Base-by-base conservation (phyloP, 2,329 filamentous ascomycete species). In the Hypoxylon sp. region DNA sequence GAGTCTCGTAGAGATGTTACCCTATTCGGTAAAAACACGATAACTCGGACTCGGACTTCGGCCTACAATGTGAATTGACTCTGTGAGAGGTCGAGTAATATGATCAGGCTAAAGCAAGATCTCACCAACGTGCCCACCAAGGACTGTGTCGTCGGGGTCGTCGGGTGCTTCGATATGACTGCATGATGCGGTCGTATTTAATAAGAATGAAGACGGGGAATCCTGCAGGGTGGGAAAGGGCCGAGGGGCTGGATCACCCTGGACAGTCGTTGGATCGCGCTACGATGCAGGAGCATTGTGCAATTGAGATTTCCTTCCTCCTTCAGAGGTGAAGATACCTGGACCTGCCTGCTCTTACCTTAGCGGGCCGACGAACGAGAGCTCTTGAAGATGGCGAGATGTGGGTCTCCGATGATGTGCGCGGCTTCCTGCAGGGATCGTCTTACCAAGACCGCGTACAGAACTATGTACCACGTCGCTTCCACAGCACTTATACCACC, bases 391-490 rank as follows among this genome's bases (percentile, higher is more conserved):
- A 71, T 71, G 69, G 52, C 69, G 69, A 67, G 32, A 69, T 69
- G 66, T 69, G 69, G 69, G 69, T 67, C 69, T 32, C 11, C 59
- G 66, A 71, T 71, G 69, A 65, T 71, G 69, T 71, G 69, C 63
- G 55, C 52, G 44, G 56, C 52, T 55, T 61, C 42, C 24, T 67
- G 44, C 69, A 71, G 69, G 69, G 69, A 52, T 66, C 29, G 21
- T 60, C 19, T 21, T 42, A 44, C 42, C 55, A 39, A 17, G 27
- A 24, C n/a, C 24, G 6, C 27, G 15, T 57, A 47, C 21, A 19
- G 17, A 44, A 35, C 35, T 32, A 53, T 19, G 39, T 59, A 47
- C 48, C 48, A 52, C 54, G 19, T 56, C 37, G 50, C 46, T 47
- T 46, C 52, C 35, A 59, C 51, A 10, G 31, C 17, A 8, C 21